Base-by-base conservation (phyloP, 1,284 basidiomycete genomes). In the Malassezia obtusa region DNA sequence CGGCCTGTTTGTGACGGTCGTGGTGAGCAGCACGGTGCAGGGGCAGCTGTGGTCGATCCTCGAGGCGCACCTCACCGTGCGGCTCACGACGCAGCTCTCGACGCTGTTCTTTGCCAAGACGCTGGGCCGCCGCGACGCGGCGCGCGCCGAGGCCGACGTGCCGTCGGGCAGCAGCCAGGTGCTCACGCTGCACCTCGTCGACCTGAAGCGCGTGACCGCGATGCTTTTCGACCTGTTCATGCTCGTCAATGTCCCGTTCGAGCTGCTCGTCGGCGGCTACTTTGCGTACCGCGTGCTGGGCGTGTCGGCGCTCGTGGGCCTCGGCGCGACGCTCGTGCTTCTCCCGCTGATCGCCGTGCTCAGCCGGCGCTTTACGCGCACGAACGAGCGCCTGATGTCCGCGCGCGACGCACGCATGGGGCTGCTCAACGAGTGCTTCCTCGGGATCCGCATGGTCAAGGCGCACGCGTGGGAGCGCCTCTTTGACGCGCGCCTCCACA, bases 401-500 rank as follows among this genome's bases (percentile, higher is more conserved):
- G 41, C 44, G 30, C 53, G 53, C 8, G 53, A 56, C 39, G 22
- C 26, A 38, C 53, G 53, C 21, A 50, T 56, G 43, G 22, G 43
- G 25, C 43, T 56, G 36, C 40, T 56, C 6, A 50, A 44, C 31
- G 53, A 56, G 49, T 50, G 53, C 37, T 49, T 56, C 49, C 31
- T 50, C 21, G 53, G 48, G 11, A 56, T 56, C 21, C 49, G 49
- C 44, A 56, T 56, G 53, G 50, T 56, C 53, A 56, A 56, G 47
- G 36, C 53, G 21, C 53, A 56, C 21, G 53, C 53, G n/a, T 56
- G 53, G 53, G 53, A 56, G 40, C 28, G 22, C 12, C 33, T 38
- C 19, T 56, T 46, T 41, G 30, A 33, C 14, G 19, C 31, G 19
- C 26, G 25, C 9, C 17, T 56, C 7, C n/a, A 28, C 9, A 8